Conservation (phyloP, 176 grass and related monocot species). For the Raddia distichophylla region DNA sequence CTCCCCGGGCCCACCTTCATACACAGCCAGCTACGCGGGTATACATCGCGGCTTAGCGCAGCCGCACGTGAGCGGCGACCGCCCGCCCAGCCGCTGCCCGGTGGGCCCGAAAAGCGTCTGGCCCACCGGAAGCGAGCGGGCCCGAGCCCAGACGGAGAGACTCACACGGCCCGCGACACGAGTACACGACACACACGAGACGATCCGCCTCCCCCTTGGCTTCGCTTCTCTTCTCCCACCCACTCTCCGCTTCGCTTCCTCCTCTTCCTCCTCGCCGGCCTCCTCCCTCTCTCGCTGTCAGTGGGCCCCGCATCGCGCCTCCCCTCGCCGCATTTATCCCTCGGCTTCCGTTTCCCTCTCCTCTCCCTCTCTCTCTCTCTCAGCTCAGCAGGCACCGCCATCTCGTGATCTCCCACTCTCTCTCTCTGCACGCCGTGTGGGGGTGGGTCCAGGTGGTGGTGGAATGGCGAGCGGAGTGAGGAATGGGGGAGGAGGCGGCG, state of each 20-base stretch:
- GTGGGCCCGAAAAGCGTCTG: background rate
- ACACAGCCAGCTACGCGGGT: background rate
- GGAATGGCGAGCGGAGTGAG: slow-evolving; percentile 59
- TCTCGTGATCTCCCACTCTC: slow-evolving; percentile 31
- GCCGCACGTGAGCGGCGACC: background rate
- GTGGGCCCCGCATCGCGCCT: slow-evolving; percentile 18
- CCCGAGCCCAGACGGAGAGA: background rate
- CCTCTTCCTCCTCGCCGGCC: slow-evolving; percentile 34
- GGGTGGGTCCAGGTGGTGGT: background rate
- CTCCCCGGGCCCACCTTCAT: background rate
- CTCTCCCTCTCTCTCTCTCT: background rate
- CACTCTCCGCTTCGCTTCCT: background rate
- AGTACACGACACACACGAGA: background rate
- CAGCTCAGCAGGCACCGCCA: slow-evolving; percentile 13
- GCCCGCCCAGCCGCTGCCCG: background rate
- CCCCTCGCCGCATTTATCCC: slow-evolving; percentile 50
- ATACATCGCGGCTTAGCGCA: background rate
- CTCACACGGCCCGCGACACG: background rate
- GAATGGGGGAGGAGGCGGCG: slow-evolving; percentile 62
- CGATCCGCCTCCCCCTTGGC: background rate
- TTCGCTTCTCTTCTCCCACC: background rate
- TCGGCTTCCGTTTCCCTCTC: slow-evolving; percentile 21
- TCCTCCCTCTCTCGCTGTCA: slow-evolving; percentile 19
- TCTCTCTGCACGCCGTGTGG: background rate
- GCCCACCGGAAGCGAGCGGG: no score